These are phyloP conservation scores for Ascochyta lentis DNA, from an alignment of 2,329 filamentous ascomycete genomes.

Conservation along the genomic window DNA sequence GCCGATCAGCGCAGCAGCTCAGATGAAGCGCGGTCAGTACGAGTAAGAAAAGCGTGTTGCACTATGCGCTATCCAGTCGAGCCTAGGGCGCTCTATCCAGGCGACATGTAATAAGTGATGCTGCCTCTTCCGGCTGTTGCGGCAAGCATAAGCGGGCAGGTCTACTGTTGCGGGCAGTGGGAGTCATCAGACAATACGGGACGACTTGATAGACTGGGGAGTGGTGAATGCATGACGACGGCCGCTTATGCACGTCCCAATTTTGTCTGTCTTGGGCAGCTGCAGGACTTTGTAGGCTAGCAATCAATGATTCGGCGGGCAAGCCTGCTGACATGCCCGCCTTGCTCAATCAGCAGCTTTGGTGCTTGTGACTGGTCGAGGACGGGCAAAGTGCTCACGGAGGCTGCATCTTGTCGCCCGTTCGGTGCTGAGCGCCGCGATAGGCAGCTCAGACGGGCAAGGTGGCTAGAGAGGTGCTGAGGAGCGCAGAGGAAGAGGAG, in stretches of 20 bases:
- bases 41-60: conserved; percentile 12
- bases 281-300: conserved; percentile 25
- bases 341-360: conserved; percentile 43
- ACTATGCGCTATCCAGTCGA: conserved; percentile 8
- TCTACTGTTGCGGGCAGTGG: conserved; percentile 8
- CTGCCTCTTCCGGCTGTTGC: conserved; percentile 45
- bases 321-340: conserved; percentile 40
- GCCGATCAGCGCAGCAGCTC: conserved; percentile 33
- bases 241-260: conserved; percentile 45
- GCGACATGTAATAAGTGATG: conserved; percentile 35
- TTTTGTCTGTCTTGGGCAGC: conserved; percentile 27
- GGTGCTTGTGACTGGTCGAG: conserved; percentile 34
- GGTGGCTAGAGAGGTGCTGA: conserved; percentile 16
- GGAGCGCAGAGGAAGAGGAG: conserved; percentile 16
- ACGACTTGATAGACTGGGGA: conserved; percentile 18
- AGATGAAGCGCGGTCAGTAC: conserved; percentile 29
- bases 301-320: conserved; percentile 41
- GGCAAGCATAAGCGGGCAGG: conserved; percentile 40
- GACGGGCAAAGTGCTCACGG: conserved; percentile 11
- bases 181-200: conserved; percentile 19
- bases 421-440: conserved; percentile 30
- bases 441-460: conserved; percentile 28
- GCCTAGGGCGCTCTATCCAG: conserved; percentile 23
- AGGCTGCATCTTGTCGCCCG: conserved; percentile 22
- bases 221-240: conserved; percentile 44